Conservation (phyloP, 495 filamentous ascomycete genomes). For the Neurospora sp. region DNA sequence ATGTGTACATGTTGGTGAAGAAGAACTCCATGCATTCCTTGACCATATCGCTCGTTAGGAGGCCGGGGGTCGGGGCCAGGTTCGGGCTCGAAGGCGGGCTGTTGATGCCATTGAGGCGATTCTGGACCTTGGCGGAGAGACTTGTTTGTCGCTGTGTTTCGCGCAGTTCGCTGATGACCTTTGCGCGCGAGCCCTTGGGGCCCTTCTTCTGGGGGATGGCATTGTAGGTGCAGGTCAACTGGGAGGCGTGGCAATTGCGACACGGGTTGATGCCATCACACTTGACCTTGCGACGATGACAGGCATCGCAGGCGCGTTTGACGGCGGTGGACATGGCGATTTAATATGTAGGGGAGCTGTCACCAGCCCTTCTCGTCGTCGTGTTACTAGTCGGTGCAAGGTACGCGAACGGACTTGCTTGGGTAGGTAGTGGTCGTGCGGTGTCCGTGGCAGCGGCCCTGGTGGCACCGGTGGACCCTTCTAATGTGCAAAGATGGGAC, state of each 20-base stretch:
- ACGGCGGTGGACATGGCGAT: conserved; percentile 41
- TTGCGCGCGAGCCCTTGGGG: conserved; percentile 71
- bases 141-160: conserved; percentile 55
- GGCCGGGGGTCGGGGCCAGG: conserved; percentile 40
- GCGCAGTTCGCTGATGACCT: conserved; percentile 68
- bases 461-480: conserved; percentile 6
- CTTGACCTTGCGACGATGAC: conserved; percentile 76
- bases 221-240: conserved; percentile 68
- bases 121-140: conserved; percentile 39
- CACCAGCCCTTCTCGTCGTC: neutral
- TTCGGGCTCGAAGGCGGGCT: conserved; percentile 35
- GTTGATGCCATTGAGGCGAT: conserved; percentile 32
- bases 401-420: neutral
- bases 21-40: conserved; percentile 70
- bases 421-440: neutral
- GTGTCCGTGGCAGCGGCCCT: conserved; percentile 3
- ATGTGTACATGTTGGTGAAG: conserved; percentile 74
- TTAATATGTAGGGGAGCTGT: neutral
- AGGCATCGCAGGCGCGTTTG: conserved; percentile 70
- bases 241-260: conserved; percentile 56
- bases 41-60: conserved; percentile 51
- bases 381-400: neutral
- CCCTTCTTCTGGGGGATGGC: conserved; percentile 82
- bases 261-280: conserved; percentile 65
- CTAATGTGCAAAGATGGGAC: conserved; percentile 12